Percentiles rank a stretch among this genome's conserved stretches.
These are phyloP conservation scores for Ceriops decandra DNA, from an alignment of 345 rosid species.

Conservation along the genomic window DNA sequence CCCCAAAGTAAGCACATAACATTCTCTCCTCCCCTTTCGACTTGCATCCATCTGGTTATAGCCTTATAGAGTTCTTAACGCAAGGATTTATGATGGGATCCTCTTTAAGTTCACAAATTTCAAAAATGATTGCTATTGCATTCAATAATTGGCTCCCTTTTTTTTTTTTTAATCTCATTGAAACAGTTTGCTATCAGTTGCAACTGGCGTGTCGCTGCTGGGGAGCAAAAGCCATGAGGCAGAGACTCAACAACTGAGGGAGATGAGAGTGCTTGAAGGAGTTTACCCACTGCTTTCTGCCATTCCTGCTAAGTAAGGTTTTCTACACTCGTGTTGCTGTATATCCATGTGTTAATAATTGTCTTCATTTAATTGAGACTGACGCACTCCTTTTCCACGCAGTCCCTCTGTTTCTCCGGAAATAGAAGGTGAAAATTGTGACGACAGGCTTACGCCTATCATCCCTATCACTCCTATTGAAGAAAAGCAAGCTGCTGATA, in stretches of 20 bases:
- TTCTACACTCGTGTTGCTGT: not conserved
- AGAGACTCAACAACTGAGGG: slow-evolving; percentile 39
- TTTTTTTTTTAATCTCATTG: no score
- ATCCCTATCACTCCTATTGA: slow-evolving; percentile 58
- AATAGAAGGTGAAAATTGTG: slow-evolving; percentile 34
- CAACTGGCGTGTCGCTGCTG: slow-evolving; percentile 43
- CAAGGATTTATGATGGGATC: no score
- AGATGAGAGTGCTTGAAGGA: slow-evolving; percentile 44
- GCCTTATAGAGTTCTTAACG: no score
- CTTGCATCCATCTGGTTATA: no score
- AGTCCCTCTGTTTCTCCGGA: slow-evolving; percentile 48
- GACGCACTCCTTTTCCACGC: not conserved
- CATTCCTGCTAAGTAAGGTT: slow-evolving; percentile 46
- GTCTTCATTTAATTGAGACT: not conserved
- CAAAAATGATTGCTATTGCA: no score
- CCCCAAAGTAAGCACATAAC: slow-evolving; percentile 34
- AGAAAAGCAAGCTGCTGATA: slow-evolving; percentile 36
- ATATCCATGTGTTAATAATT: not conserved
- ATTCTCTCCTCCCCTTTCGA: not conserved
- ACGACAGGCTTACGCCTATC: slow-evolving; percentile 45
- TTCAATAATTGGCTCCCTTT: not conserved
- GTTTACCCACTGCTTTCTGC: slow-evolving; percentile 43
- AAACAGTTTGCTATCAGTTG: slow-evolving; percentile 39
- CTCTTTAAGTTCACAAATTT: no score
- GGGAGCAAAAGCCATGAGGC: slow-evolving; percentile 59